Conservation (phyloP, 2,329 filamentous ascomycete genomes). For the Fusarium siculi region DNA sequence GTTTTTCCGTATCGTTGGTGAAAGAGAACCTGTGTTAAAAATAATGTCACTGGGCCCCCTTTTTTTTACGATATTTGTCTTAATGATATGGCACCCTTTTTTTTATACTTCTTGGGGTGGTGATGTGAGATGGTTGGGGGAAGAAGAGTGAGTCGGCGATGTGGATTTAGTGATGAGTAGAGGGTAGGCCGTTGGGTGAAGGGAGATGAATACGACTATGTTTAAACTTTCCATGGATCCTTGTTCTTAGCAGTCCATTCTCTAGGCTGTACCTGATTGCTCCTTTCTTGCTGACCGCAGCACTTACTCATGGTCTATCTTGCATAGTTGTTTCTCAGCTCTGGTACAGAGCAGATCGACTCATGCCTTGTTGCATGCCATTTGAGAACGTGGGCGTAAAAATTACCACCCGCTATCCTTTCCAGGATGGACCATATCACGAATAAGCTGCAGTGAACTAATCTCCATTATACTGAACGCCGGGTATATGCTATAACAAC, state of each 20-base stretch:
- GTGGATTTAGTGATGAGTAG: not conserved
- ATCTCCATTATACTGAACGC: constrained; percentile 15
- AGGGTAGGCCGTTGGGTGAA: not conserved
- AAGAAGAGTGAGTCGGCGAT: not conserved
- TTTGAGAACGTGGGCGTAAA: accelerated
- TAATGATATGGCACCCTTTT: constrained; percentile 39
- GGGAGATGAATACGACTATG: not conserved
- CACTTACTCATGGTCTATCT: not conserved
- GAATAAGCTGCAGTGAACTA: too few species aligned
- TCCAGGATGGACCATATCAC: not conserved
- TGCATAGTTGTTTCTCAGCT: too few species aligned
- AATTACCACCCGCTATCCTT: accelerated
- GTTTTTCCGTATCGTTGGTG: constrained; percentile 8
- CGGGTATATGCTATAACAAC: constrained; percentile 30
- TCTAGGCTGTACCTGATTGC: not conserved
- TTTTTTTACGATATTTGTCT: constrained; percentile 28
- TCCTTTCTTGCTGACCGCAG: too few species aligned
- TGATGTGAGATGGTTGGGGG: not conserved
- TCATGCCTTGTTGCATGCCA: not conserved
- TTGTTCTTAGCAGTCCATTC: not conserved
- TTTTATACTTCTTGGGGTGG: constrained; percentile 9
- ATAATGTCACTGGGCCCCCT: not conserved
- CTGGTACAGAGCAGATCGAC: not conserved
- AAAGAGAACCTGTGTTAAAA: not conserved
- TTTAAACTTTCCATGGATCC: not conserved